Evolutionary conservation across 768 basidiomycete genomes (phyloP).

Genomic region (Boletus patriciae): DNA sequence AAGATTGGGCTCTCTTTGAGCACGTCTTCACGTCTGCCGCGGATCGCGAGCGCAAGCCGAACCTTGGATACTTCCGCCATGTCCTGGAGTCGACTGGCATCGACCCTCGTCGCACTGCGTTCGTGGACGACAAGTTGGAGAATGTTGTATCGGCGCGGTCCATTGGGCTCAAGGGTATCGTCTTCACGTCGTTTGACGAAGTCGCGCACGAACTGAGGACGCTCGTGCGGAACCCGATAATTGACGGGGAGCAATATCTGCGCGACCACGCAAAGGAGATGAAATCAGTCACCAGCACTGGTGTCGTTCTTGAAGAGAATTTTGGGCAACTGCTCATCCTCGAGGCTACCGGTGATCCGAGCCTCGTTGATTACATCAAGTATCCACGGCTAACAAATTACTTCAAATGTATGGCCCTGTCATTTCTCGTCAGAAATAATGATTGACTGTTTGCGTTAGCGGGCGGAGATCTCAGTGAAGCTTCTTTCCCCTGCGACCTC

Average conservation of each 20-base stretch:
- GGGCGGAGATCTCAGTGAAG: conserved; percentile 5
- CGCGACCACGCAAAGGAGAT: conserved; percentile 12
- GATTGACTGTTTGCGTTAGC: conserved; percentile 9
- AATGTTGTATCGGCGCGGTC: conserved; percentile 22
- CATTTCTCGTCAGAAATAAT: not conserved
- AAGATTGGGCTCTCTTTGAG: conserved; percentile 25
- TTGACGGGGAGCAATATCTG: conserved; percentile 17
- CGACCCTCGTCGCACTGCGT: conserved; percentile 19
- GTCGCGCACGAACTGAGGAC: conserved; percentile 14
- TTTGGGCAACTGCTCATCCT: conserved; percentile 22
- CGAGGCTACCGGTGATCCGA: conserved; percentile 15
- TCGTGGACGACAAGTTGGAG: conserved; percentile 27
- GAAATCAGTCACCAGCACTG: conserved; percentile 18
- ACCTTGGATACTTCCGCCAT: conserved; percentile 19
- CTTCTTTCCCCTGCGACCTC: conserved; percentile 16
- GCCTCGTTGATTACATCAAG: conserved; percentile 19
- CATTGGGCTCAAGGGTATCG: conserved; percentile 20
- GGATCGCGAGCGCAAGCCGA: conserved; percentile 19
- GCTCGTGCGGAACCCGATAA: conserved; percentile 16
- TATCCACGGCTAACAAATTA: conserved; percentile 23
- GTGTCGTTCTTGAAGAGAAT: conserved; percentile 20
- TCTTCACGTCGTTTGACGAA: conserved; percentile 19
- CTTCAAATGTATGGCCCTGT: conserved; percentile 13
- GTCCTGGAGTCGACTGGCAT: conserved; percentile 18
- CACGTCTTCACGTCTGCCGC: conserved; percentile 21